These are phyloP conservation scores for Lepidium africanum DNA, from an alignment of 345 rosid genomes.

Conservation along the genomic window DNA sequence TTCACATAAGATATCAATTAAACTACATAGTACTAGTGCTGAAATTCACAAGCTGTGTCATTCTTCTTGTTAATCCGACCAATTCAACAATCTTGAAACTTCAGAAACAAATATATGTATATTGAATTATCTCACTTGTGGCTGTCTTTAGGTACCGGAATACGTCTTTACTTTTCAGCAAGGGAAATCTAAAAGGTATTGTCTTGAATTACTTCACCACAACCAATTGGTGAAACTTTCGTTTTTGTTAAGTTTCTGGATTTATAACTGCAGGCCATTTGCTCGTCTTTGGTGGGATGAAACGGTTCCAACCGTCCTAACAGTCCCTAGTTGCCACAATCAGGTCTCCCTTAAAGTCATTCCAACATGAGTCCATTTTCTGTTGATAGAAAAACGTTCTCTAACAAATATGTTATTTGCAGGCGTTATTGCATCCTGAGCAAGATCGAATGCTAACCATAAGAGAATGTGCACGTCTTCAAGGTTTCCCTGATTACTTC, in stretches of 20 bases:
- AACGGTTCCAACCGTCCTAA: constrained; percentile 73
- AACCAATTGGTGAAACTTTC: not conserved
- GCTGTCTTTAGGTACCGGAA: constrained; percentile 56
- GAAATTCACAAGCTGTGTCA: not conserved
- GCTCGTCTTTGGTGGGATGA: constrained; percentile 98
- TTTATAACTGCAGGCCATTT: constrained; percentile 50
- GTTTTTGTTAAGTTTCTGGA: not conserved
- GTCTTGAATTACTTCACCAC: not conserved
- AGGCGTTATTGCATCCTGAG: constrained; percentile 83
- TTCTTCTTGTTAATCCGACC: not conserved
- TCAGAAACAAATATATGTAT: not conserved
- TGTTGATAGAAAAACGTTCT: not conserved
- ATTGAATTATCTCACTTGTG: constrained; percentile 7
- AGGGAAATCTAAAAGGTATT: constrained; percentile 85
- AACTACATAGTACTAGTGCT: not conserved
- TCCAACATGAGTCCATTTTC: not conserved
- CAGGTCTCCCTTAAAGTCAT: constrained; percentile 41
- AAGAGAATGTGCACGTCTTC: constrained; percentile 85
- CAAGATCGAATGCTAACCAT: constrained; percentile 88
- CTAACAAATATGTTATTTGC: constrained; percentile 14
- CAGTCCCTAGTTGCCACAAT: constrained; percentile 50
- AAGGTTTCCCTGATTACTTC: constrained; percentile 97
- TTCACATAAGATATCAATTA: not conserved
- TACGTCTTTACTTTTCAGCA: constrained; percentile 52
- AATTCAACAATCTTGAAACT: not conserved